phyloP scores from a whole-genome alignment of 1,284 basidiomycete genomes.

The Rhodotorula sp. region DNA sequence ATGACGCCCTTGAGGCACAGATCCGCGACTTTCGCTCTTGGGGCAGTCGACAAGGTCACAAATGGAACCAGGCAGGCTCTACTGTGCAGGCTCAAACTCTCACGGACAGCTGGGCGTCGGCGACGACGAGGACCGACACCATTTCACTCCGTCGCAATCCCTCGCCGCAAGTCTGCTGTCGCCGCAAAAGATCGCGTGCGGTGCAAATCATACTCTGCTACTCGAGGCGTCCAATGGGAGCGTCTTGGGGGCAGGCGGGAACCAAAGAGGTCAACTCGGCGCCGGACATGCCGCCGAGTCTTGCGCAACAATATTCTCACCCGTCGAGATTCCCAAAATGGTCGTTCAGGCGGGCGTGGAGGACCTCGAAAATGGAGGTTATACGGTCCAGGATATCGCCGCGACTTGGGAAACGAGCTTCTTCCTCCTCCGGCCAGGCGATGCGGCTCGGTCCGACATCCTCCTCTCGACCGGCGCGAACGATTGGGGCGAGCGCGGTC shows the following conservation, averaged over 20 bases:
- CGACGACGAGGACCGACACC: constrained; percentile 59
- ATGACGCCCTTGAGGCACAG: too few species aligned
- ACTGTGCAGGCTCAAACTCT: constrained; percentile 72
- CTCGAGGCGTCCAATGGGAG: constrained; percentile 44
- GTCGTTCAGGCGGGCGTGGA: background rate
- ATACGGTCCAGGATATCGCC: constrained; percentile 52
- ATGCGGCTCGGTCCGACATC: constrained; percentile 53
- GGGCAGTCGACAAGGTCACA: too few species aligned
- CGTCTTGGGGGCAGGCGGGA: constrained; percentile 3
- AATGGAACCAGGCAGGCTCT: constrained; percentile 44
- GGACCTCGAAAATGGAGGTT: background rate
- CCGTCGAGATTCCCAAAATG: too few species aligned
- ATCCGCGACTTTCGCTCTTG: too few species aligned
- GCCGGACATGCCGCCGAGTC: background rate
- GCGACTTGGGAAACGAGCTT: constrained; percentile 81
- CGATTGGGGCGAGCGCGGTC: constrained; percentile 76
- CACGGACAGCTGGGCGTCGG: constrained; percentile 68
- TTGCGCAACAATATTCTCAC: background rate
- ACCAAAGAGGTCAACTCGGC: constrained; percentile 3
- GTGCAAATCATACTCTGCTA: constrained; percentile 65
- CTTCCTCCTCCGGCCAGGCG: constrained; percentile 56
- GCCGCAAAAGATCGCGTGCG: constrained; percentile 53
- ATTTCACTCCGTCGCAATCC: constrained; percentile 58
- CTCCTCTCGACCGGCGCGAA: constrained; percentile 76
- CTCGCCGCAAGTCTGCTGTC: background rate